These are phyloP conservation scores for Neoarthrinium moseri DNA, from an alignment of 2,329 filamentous ascomycete species.

Conservation along the genomic window DNA sequence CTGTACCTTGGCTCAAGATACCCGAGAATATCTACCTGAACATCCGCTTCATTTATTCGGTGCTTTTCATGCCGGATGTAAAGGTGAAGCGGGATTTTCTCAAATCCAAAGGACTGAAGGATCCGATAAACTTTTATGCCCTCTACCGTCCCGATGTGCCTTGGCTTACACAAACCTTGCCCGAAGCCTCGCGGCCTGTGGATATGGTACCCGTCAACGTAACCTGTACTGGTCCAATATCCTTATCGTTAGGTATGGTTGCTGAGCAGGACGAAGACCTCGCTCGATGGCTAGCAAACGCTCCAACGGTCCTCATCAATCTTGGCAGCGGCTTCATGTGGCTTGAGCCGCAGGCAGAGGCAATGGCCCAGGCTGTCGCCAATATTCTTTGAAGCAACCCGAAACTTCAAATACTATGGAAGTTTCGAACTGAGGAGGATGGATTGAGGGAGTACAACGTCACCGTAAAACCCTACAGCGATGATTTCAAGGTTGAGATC, in stretches of 20 bases:
- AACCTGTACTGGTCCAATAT: slow-evolving; percentile 20
- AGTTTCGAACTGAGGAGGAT: no score
- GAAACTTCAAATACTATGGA: slow-evolving; percentile 33
- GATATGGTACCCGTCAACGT: slow-evolving; percentile 19
- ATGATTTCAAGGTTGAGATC: no score
- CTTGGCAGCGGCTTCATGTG: slow-evolving; percentile 22
- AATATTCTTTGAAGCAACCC: background rate
- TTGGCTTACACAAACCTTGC: slow-evolving; percentile 23
- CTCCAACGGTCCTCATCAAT: slow-evolving; percentile 24
- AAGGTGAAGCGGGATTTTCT: slow-evolving; percentile 9
- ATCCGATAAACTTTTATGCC: slow-evolving; percentile 14
- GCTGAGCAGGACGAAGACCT: slow-evolving; percentile 24
- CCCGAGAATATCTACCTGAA: slow-evolving; percentile 16
- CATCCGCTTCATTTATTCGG: slow-evolving; percentile 7
- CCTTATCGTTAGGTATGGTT: slow-evolving; percentile 15
- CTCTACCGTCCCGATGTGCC: slow-evolving; percentile 18
- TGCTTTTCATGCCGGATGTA: slow-evolving; percentile 9
- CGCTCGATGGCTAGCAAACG: slow-evolving; percentile 16
- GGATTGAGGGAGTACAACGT: no score
- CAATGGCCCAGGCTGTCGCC: slow-evolving; percentile 25
- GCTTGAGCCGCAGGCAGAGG: slow-evolving; percentile 17
- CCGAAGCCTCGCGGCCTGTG: slow-evolving; percentile 22
- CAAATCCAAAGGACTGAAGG: slow-evolving; percentile 17
- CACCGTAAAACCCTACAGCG: no score
- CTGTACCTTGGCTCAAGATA: slow-evolving; percentile 18